Evolutionary conservation across 108 stramenopile genomes (phyloP).

Genomic region (Seminavis robusta): DNA sequence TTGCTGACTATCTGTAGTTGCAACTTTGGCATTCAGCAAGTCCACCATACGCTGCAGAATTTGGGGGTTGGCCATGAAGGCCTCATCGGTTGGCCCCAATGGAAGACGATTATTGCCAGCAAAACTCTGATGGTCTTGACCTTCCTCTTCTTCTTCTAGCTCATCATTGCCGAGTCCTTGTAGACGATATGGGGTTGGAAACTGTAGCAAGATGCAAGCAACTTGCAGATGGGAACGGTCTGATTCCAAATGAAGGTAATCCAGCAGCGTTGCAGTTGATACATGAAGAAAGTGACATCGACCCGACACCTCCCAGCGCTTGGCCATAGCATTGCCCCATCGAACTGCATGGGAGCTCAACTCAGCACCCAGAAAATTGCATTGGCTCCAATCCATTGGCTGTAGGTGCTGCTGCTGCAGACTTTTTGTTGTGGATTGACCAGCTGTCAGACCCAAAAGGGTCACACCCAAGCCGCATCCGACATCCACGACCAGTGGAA

Average conservation of each 20-base stretch:
- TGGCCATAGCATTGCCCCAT: slow-evolving; percentile 26
- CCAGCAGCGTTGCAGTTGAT: no score
- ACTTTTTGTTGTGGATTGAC: background rate
- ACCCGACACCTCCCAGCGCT: slow-evolving; percentile 19
- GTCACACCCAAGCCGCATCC: slow-evolving; percentile 52
- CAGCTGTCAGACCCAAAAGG: slow-evolving; percentile 29
- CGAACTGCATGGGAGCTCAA: slow-evolving; percentile 39
- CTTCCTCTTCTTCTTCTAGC: no score
- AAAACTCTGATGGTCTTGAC: no score
- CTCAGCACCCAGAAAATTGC: slow-evolving; percentile 53
- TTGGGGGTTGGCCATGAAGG: slow-evolving; percentile 12
- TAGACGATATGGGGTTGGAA: slow-evolving; percentile 59
- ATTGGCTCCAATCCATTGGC: slow-evolving; percentile 30
- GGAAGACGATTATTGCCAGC: no score
- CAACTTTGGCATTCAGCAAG: background rate
- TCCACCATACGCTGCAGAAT: background rate
- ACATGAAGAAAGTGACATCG: slow-evolving; percentile 1
- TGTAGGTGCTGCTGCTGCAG: background rate
- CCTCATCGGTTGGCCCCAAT: background rate
- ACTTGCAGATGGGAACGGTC: background rate
- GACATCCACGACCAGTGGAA: slow-evolving; percentile 41
- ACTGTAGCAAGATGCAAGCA: slow-evolving; percentile 30
- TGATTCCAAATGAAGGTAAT: background rate
- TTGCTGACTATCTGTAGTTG: background rate
- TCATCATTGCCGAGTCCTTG: no score